phyloP scores from a whole-genome alignment of 2,329 filamentous ascomycete species.

The Aspergillus versicolor region DNA sequence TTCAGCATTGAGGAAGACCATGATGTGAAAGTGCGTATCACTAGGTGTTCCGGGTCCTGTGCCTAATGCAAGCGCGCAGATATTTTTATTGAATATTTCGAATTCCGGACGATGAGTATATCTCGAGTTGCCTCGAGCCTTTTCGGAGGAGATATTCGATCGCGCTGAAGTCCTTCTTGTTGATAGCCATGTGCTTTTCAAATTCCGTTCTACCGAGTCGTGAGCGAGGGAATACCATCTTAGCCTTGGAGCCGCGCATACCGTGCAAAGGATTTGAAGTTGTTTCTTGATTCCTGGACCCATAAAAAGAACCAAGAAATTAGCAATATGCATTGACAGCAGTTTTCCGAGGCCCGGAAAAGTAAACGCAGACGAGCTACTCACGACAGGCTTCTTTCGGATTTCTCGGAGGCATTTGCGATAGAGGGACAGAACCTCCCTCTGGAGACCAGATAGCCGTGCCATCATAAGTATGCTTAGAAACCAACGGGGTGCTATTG shows the following conservation, averaged over 20 bases:
- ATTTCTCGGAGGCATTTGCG: conserved; percentile 79
- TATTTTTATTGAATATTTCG: conserved; percentile 61
- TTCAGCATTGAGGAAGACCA: background rate
- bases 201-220: conserved; percentile 67
- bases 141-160: conserved; percentile 84
- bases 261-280: conserved; percentile 45
- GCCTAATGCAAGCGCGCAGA: background rate
- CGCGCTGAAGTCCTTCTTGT: conserved; percentile 81
- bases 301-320: background rate
- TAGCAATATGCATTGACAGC: background rate
- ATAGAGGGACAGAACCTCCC: conserved; percentile 82
- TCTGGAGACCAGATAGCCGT: conserved; percentile 80
- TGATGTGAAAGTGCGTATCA: background rate
- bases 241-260: conserved; percentile 22
- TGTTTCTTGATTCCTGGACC: conserved; percentile 38
- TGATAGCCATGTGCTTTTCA: conserved; percentile 63
- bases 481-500: background rate
- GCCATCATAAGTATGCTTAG: conserved; percentile 24
- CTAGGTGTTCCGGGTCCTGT: background rate
- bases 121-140: conserved; percentile 76
- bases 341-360: background rate
- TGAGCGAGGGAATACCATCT: background rate
- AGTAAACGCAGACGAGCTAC: conserved; percentile 18
- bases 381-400: conserved; percentile 74
- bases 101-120: conserved; percentile 76